Evolutionary conservation across 306 rosid species (phyloP), one percentile per base, ranked within the genome.

Genomic region (Psophocarpus tetragonolobus): DNA sequence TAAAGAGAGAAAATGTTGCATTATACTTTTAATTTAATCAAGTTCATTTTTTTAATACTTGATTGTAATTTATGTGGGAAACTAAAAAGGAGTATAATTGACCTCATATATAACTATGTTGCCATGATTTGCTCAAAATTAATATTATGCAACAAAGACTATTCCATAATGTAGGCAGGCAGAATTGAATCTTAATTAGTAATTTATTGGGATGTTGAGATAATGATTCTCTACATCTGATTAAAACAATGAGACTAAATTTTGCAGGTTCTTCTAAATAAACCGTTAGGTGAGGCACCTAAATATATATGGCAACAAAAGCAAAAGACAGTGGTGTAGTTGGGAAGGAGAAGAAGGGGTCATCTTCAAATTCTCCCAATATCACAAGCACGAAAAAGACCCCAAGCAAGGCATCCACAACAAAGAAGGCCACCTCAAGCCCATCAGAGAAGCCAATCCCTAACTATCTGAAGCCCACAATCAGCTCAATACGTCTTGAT

Each of bases 381-480:
- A n/a, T 44, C 23, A 42, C 78, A 76, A 73, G 30, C 57, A 74
- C 75, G 13, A 91, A 81, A 33, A 88, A 14, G 69, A 61, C 62
- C 81, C 29, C 30, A 4, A 39, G 74, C 8, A 87, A 73, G 24
- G 12, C 88, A 80, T 35, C 81, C 38, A 47, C 84, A n/a, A 44
- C 82, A 11, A 81, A 76, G 0, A 85, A 73, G 60, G 2, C 81
- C 35, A 63, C 83, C 2, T 47, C 81, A 63, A 32, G 66, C 32
- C 18, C 87, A 45, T 8, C 85, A 70, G 80, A 89, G 3, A 88
- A 91, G 69, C 91, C 56, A 36, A 11, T 71, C 76, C 97, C 97
- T 0, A 92, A 81, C 80, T 91, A 92, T 63, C 91, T 91, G 11
- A 91, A 69, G 77, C 86, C 97, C 21, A 92, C 93, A 2, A 24